phyloP scores from a whole-genome alignment of 257 asterid genomes.

The Jacaranda copaia region DNA sequence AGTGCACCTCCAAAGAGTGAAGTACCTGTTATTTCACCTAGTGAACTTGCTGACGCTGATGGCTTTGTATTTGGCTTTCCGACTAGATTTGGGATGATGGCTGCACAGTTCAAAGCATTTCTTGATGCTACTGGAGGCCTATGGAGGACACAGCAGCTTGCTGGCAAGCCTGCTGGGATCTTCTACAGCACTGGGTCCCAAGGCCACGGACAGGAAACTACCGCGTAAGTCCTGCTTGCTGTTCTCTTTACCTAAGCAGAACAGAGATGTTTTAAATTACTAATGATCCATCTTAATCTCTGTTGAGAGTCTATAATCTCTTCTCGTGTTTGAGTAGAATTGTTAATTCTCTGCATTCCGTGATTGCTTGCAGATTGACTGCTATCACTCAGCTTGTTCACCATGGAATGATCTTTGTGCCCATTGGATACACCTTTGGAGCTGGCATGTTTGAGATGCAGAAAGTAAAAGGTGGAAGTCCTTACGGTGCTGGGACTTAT shows the following conservation, averaged over 20 bases:
- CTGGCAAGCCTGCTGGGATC: slow-evolving; percentile 92
- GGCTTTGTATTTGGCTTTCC: slow-evolving; percentile 86
- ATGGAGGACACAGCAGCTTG: slow-evolving; percentile 85
- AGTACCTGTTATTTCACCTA: slow-evolving; percentile 60
- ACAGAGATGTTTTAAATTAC: background rate
- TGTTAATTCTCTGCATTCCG: background rate
- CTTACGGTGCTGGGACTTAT: slow-evolving; percentile 79
- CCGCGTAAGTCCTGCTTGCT: slow-evolving; percentile 54
- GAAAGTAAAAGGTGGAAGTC: slow-evolving; percentile 83
- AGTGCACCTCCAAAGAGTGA: slow-evolving; percentile 84
- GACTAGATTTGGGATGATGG: slow-evolving; percentile 87
- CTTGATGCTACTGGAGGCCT: slow-evolving; percentile 84
- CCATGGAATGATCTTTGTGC: slow-evolving; percentile 83
- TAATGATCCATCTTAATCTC: background rate
- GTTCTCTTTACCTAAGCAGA: background rate
- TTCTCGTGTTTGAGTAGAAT: background rate
- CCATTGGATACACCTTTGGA: slow-evolving; percentile 79
- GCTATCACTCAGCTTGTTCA: slow-evolving; percentile 83
- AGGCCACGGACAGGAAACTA: slow-evolving; percentile 89
- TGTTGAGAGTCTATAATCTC: background rate
- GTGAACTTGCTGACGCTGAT: slow-evolving; percentile 76
- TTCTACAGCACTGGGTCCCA: slow-evolving; percentile 91
- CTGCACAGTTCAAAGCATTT: slow-evolving; percentile 89
- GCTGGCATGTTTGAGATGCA: slow-evolving; percentile 87
- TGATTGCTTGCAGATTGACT: slow-evolving; percentile 57